A percentile compares a stretch with the other conserved stretches of the same genome.
These are phyloP conservation scores for Ammopiptanthus mongolicus DNA, from an alignment of 306 rosid species.

Conservation along the genomic window DNA sequence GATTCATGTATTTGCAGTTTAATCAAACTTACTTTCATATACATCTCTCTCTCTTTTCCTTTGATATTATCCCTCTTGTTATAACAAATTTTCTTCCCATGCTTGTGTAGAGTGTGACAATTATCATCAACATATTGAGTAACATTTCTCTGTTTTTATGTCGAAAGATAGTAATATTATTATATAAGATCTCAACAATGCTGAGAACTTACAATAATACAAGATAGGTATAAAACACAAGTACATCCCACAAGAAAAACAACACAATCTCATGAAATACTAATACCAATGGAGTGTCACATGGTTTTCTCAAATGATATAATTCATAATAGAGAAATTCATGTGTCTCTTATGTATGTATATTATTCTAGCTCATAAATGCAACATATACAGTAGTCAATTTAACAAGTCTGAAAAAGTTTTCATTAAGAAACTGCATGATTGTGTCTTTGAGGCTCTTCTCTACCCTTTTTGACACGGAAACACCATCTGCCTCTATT, in stretches of 20 bases:
- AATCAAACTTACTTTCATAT: background rate
- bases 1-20: background rate
- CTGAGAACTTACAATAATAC: conserved; percentile 4
- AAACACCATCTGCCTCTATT: too few species aligned
- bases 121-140: background rate
- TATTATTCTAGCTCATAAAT: too few species aligned
- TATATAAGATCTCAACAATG: background rate
- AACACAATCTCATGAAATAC: background rate
- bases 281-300: background rate
- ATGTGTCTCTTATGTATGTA: too few species aligned
- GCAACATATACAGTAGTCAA: too few species aligned
- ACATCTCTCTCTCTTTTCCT: background rate
- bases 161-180: background rate
- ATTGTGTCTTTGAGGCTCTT: too few species aligned
- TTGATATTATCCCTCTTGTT: background rate
- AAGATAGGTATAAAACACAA: too few species aligned
- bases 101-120: background rate
- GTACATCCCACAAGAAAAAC: background rate
- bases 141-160: background rate
- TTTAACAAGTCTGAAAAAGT: too few species aligned
- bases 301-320: too few species aligned
- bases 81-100: background rate
- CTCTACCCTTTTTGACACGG: too few species aligned
- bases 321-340: too few species aligned
- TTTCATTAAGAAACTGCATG: too few species aligned